A percentile compares a stretch with the other conserved stretches of the same genome.
Evolutionary conservation across 257 asterid species (phyloP).

Genomic region (Echium plantagineum): DNA sequence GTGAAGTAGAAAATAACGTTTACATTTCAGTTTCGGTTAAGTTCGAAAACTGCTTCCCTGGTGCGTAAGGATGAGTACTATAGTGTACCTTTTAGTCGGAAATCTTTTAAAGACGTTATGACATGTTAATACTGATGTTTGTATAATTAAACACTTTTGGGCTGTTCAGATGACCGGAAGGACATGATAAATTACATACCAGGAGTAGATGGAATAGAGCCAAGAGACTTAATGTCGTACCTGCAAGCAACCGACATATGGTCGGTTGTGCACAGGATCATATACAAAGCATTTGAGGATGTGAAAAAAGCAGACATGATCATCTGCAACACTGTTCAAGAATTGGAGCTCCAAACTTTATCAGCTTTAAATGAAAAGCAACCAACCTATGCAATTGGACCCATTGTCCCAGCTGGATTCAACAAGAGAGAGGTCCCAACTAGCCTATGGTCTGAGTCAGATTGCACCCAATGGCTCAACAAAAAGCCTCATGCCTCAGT

Average conservation of each 20-base stretch:
- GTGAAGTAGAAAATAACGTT: too few species aligned
- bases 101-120: too few species aligned
- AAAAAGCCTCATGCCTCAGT: constrained; percentile 43
- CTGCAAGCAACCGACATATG: constrained; percentile 41
- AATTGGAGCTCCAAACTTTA: constrained; percentile 40
- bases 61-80: too few species aligned
- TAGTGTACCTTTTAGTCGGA: too few species aligned
- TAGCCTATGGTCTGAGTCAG: constrained; percentile 64
- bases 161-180: constrained; percentile 29
- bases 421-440: constrained; percentile 32
- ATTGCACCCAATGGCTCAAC: constrained; percentile 60
- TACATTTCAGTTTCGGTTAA: too few species aligned
- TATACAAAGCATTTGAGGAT: constrained; percentile 55
- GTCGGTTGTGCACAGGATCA: constrained; percentile 47
- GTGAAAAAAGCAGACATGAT: constrained; percentile 40
- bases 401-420: constrained; percentile 42
- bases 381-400: constrained; percentile 53
- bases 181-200: constrained; percentile 58
- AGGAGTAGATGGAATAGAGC: constrained; percentile 48
- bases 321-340: constrained; percentile 63
- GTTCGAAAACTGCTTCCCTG: too few species aligned
- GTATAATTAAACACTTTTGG: too few species aligned
- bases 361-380: constrained; percentile 37
- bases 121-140: too few species aligned
- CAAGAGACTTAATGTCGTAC: constrained; percentile 50